A percentile compares a stretch with the other conserved stretches of the same genome.
phyloP scores from a whole-genome alignment of 345 rosid species.

The Litchi chinensis region DNA sequence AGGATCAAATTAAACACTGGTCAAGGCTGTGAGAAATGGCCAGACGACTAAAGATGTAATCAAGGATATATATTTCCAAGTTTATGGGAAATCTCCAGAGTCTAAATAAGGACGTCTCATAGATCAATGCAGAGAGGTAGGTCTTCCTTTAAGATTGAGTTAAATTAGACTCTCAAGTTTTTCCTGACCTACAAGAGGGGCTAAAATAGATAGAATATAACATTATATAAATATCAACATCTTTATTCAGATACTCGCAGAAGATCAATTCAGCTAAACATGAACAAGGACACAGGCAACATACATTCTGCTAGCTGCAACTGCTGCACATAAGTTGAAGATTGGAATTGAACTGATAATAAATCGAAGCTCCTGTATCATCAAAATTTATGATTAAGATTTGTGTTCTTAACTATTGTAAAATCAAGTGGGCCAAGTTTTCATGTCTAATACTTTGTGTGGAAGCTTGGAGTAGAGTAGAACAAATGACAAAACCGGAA shows the following conservation, averaged over 20 bases:
- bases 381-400: slow-evolving; percentile 10
- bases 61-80: background rate
- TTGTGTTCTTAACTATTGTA: background rate
- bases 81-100: background rate
- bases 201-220: background rate
- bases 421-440: slow-evolving; percentile 26
- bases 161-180: background rate
- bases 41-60: background rate
- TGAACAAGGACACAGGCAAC: slow-evolving; percentile 14
- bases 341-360: slow-evolving; percentile 91
- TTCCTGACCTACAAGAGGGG: background rate
- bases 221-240: background rate
- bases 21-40: background rate
- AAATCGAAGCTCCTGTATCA: slow-evolving; percentile 91
- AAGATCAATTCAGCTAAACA: background rate
- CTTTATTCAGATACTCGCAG: background rate
- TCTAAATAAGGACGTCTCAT: too few species aligned
- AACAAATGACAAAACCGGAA: slow-evolving; percentile 74
- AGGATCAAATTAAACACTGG: background rate
- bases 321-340: slow-evolving; percentile 91
- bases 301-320: slow-evolving; percentile 91
- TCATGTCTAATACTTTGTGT: slow-evolving; percentile 67
- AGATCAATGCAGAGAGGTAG: background rate
- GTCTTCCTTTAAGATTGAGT: background rate
- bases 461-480: slow-evolving; percentile 94